Evolutionary conservation across 495 filamentous ascomycete species (phyloP).

Genomic region (Trichodelitschia bisporula): DNA sequence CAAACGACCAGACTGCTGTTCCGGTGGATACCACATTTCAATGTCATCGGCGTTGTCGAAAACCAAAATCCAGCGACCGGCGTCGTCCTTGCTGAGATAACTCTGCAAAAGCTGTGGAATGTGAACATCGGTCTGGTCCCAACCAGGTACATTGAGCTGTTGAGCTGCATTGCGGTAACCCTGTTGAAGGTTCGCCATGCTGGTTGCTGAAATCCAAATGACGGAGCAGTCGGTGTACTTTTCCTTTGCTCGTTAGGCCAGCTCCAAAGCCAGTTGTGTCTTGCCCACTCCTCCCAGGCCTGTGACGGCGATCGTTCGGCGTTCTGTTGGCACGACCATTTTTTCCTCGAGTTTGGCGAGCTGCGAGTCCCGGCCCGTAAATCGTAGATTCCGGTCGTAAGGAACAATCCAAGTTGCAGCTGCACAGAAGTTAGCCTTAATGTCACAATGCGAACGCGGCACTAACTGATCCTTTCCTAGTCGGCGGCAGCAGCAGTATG

Average conservation of each 20-base stretch:
- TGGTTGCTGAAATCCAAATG: conserved; percentile 9
- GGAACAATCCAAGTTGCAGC: conserved; percentile 1
- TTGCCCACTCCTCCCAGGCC: conserved; percentile 5
- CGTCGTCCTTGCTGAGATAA: conserved; percentile 3
- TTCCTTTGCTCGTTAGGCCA: conserved; percentile 4
- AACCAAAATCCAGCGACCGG: conserved; percentile 7
- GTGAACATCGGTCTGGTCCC: conserved; percentile 1
- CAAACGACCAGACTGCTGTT: conserved; percentile 4
- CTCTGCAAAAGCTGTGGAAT: conserved; percentile 4
- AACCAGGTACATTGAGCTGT: conserved; percentile 2
- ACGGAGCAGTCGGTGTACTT: conserved; percentile 7
- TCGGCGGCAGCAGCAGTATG: conserved; percentile 1
- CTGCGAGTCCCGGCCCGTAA: conserved; percentile 2
- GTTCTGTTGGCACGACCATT: conserved; percentile 1
- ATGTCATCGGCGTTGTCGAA: conserved; percentile 12
- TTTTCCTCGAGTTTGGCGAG: conserved; percentile 2
- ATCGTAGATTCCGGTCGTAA: conserved; percentile 1
- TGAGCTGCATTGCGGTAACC: conserved; percentile 2
- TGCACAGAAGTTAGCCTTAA: too few relatives aligned
- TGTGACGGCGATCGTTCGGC: conserved; percentile 5
- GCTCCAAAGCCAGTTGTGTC: conserved; percentile 3
- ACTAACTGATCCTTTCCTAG: too few relatives aligned
- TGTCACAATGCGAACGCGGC: too few relatives aligned
- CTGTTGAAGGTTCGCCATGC: conserved; percentile 8
- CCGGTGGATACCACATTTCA: conserved; percentile 5